phyloP scores from a whole-genome alignment of 495 filamentous ascomycete genomes.

The Pyrenula massariospora region DNA sequence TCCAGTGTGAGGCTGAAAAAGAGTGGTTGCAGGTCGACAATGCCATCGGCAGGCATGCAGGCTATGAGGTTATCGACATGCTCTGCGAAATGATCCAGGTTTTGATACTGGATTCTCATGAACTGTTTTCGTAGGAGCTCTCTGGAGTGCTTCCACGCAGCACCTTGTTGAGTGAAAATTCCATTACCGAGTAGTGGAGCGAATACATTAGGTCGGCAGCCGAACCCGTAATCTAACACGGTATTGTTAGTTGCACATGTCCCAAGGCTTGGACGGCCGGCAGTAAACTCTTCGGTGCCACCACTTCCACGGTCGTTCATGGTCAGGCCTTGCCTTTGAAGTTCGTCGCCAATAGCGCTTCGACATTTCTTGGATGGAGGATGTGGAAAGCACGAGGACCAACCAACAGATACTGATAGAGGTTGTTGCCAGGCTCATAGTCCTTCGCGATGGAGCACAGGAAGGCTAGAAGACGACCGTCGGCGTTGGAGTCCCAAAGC shows the following conservation, averaged over 20 bases:
- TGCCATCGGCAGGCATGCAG: conserved; percentile 7
- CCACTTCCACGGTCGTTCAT: background rate
- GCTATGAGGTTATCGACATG: conserved; percentile 16
- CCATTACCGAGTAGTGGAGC: conserved; percentile 35
- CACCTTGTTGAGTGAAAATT: conserved; percentile 44
- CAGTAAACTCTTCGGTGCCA: background rate
- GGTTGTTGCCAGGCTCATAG: conserved; percentile 20
- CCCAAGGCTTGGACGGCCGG: background rate
- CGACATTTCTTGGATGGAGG: conserved; percentile 22
- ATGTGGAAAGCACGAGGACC: conserved; percentile 19
- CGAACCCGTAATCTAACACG: conserved; percentile 16
- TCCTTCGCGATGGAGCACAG: conserved; percentile 19
- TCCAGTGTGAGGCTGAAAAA: conserved; percentile 34
- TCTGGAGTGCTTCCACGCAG: conserved; percentile 38
- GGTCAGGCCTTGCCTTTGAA: conserved; percentile 13
- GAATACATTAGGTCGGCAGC: conserved; percentile 16
- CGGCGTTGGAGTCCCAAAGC: conserved; percentile 19
- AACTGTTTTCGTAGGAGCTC: conserved; percentile 36
- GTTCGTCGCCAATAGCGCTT: conserved; percentile 23
- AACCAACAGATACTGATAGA: conserved; percentile 17
- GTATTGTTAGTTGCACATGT: background rate
- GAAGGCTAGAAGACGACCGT: conserved; percentile 21
- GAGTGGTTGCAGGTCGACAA: conserved; percentile 31
- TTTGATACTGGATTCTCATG: conserved; percentile 13
- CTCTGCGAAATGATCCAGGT: conserved; percentile 9